Evolutionary conservation across 2,329 filamentous ascomycete species (phyloP).

Genomic region (Aspergillus terreus): DNA sequence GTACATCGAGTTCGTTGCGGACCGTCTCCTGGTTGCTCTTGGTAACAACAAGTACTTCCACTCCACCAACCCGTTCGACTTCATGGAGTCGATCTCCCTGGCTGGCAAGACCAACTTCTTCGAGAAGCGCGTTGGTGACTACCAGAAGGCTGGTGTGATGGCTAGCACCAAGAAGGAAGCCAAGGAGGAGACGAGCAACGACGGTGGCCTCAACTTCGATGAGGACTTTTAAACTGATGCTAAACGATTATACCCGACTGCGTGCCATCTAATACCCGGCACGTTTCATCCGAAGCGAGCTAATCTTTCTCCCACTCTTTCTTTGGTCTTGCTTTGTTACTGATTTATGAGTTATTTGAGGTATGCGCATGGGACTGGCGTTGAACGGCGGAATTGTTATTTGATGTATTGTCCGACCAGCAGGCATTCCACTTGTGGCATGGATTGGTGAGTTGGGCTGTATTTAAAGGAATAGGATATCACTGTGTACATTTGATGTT

Average conservation of each 20-base stretch:
- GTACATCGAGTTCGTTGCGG: conserved; percentile 99
- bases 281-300: conserved; percentile 20
- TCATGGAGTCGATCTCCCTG: conserved; percentile 99
- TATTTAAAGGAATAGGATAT: conserved; percentile 19
- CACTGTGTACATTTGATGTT: conserved; percentile 17
- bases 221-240: conserved; percentile 77
- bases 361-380: conserved; percentile 35
- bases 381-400: conserved; percentile 20
- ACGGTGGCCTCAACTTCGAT: conserved; percentile 85
- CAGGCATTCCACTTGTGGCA: conserved; percentile 6
- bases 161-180: conserved; percentile 74
- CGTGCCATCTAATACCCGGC: conserved; percentile 5
- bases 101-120: conserved; percentile 99
- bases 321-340: conserved; percentile 18
- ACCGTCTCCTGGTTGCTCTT: conserved; percentile 86
- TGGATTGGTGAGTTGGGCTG: conserved; percentile 12
- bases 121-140: conserved; percentile 98
- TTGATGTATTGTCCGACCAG: conserved; percentile 10
- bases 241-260: conserved; percentile 20
- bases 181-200: conserved; percentile 46
- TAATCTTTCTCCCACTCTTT: conserved; percentile 22
- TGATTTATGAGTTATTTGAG: conserved; percentile 27
- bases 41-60: conserved; percentile 95
- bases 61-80: conserved; percentile 94
- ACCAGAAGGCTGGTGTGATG: conserved; percentile 99